Evolutionary conservation across 2,329 filamentous ascomycete species (phyloP).

Genomic region (Cladosporium austrohemisphaericum): DNA sequence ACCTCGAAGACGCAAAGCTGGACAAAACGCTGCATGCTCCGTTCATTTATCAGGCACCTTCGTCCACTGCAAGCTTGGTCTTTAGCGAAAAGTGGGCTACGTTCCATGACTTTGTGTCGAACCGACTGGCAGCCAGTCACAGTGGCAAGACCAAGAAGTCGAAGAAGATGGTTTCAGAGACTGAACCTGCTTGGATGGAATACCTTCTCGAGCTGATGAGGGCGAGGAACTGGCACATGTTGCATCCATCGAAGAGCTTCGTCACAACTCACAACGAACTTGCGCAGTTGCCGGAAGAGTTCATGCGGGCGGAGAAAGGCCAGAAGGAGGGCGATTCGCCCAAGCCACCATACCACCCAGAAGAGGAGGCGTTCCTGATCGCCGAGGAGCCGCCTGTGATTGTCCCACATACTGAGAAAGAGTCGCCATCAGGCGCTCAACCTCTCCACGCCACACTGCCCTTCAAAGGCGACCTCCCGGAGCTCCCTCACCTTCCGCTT

Average conservation of each 20-base stretch:
- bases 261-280: slow-evolving; percentile 77
- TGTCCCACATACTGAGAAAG: slow-evolving; percentile 39
- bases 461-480: slow-evolving; percentile 46
- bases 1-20: slow-evolving; percentile 16
- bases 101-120: slow-evolving; percentile 73
- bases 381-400: slow-evolving; percentile 24
- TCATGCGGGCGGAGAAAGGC: slow-evolving; percentile 21
- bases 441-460: slow-evolving; percentile 47
- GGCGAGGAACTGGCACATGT: slow-evolving; percentile 69
- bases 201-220: slow-evolving; percentile 72
- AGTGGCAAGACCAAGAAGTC: slow-evolving; percentile 26
- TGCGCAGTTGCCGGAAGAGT: slow-evolving; percentile 68
- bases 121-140: slow-evolving; percentile 47
- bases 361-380: slow-evolving; percentile 36
- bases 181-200: slow-evolving; percentile 73
- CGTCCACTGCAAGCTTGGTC: slow-evolving; percentile 75
- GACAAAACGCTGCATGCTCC: slow-evolving; percentile 43
- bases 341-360: slow-evolving; percentile 18
- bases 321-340: slow-evolving; percentile 11
- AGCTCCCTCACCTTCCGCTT: slow-evolving; percentile 52
- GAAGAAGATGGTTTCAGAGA: slow-evolving; percentile 60
- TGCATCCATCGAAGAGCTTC: slow-evolving; percentile 68
- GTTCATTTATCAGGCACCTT: slow-evolving; percentile 83
- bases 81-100: slow-evolving; percentile 85
- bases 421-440: slow-evolving; percentile 49